Conservation (phyloP, 192 early-diverging fungal genomes). For the Coemansia sp. region DNA sequence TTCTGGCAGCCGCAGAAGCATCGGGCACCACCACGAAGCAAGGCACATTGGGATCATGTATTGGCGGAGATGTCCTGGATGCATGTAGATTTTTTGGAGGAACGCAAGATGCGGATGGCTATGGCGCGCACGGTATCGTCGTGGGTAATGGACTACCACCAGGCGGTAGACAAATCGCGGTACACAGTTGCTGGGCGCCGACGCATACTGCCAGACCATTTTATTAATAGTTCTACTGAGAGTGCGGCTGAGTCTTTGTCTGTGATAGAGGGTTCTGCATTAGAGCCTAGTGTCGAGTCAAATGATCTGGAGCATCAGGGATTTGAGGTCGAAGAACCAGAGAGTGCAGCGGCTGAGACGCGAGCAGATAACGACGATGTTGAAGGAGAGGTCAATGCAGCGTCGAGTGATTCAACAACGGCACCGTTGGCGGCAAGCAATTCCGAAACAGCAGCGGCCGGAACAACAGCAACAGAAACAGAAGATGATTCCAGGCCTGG, state of each 20-base stretch:
- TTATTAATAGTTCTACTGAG: slow-evolving; percentile 3
- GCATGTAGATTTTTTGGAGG: slow-evolving; percentile 54
- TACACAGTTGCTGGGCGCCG: slow-evolving; percentile 33
- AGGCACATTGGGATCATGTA: slow-evolving; percentile 57
- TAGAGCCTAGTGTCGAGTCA: not conserved
- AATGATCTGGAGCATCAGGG: not conserved
- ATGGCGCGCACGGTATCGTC: slow-evolving; percentile 38
- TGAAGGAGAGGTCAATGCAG: slow-evolving; percentile 1
- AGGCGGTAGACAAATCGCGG: slow-evolving; percentile 39
- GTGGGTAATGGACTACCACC: slow-evolving; percentile 57
- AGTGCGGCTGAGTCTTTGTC: not conserved
- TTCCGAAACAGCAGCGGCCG: not conserved
- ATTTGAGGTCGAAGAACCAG: not conserved
- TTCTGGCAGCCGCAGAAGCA: slow-evolving; percentile 55
- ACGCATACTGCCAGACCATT: slow-evolving; percentile 16
- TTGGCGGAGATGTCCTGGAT: slow-evolving; percentile 56
- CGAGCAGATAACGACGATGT: not conserved
- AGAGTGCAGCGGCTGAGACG: not conserved
- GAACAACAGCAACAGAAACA: not conserved
- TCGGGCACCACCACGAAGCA: slow-evolving; percentile 50
- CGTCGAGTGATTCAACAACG: not conserved
- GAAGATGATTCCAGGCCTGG: not conserved
- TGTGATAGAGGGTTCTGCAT: not conserved
- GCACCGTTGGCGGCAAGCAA: not conserved
- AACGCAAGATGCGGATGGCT: slow-evolving; percentile 49